Base-by-base conservation (phyloP, 2,329 filamentous ascomycete genomes). In the Taxawa tesnikishii region DNA sequence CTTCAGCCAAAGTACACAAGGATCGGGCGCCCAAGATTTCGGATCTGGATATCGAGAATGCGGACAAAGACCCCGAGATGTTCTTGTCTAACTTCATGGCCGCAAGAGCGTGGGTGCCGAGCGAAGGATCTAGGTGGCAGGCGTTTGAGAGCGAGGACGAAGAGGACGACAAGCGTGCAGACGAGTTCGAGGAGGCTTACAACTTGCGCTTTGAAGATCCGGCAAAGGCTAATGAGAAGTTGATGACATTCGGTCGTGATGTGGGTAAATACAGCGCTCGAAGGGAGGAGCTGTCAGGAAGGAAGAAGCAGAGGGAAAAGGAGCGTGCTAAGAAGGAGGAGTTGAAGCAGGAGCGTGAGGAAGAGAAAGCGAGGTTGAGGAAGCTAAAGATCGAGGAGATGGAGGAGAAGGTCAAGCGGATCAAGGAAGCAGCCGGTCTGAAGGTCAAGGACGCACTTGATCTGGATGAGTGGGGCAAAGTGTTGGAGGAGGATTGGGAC, bases 191-290 rank as follows among this genome's bases (percentile, higher is more conserved):
- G 59, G 71, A 82, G 42, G 87, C 87, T 4, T 98, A 94, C 62
- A 98, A 98, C 60, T 62, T 94, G 59, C 80, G 90, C 19, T 98
- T 98, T 49, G 90, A 98, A 54, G 83, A 96, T 47, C 85, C 90
- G 0, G 71, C 71, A 38, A 85, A 83, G 51, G 77, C 83, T 46
- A 94, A 94, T 51, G 84, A 94, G 57, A 77, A 81, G 30, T 65
- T 98, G 18, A 76, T 80, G 48, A 84, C 87, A 5, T 93, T 94
- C 59, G 80, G 88, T 34, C 79, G 88, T 73, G 84, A 93, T 51
- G 69, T 84, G 12, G 79, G 81, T 23, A 77, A 79, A 40, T 80
- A 82, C 43, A 90, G 87, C 1, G 87, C 94, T 15, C 75, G 90
- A 30, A 73, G 87, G 40, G 85, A 94, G 37, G 84, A 90, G 32